These are phyloP conservation scores for Lachnum nothofagi DNA, from an alignment of 2,329 filamentous ascomycete genomes.

Conservation along the genomic window DNA sequence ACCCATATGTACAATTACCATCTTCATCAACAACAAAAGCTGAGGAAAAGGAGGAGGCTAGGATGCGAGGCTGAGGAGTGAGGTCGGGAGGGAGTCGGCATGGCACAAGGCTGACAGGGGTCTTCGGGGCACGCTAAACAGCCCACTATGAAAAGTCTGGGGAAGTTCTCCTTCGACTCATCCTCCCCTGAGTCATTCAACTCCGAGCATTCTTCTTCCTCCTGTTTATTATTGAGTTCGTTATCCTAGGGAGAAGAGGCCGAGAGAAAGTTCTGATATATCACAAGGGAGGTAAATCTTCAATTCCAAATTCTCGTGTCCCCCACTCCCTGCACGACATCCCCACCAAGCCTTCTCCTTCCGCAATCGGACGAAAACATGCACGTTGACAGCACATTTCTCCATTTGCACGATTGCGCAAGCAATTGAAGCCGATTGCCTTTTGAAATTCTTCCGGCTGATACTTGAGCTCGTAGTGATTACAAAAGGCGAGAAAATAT, in stretches of 20 bases:
- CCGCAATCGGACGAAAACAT: not conserved
- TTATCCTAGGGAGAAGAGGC: no score
- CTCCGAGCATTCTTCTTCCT: not conserved
- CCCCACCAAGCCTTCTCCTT: slow-evolving; percentile 1
- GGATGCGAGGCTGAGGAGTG: slow-evolving; percentile 4
- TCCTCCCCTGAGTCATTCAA: slow-evolving; percentile 10
- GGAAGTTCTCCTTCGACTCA: slow-evolving; percentile 2
- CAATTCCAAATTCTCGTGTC: no score
- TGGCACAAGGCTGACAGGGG: slow-evolving; percentile 1
- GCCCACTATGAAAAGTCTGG: slow-evolving; percentile 13
- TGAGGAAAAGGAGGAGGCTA: not conserved
- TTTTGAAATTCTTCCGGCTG: not conserved
- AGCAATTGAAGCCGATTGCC: not conserved
- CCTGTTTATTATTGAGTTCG: not conserved
- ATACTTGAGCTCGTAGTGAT: not conserved
- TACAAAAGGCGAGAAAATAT: not conserved
- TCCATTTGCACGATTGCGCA: not conserved
- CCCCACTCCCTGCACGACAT: not conserved
- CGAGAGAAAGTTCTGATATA: no score
- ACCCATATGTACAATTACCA: not conserved
- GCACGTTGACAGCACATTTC: not conserved
- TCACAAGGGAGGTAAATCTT: no score
- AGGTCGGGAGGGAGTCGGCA: not conserved
- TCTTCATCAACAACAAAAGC: not conserved
- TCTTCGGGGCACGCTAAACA: slow-evolving; percentile 2